A percentile compares a stretch with the other conserved stretches of the same genome.
Evolutionary conservation across 345 rosid species (phyloP).

Genomic region (Linum usitatissimum): DNA sequence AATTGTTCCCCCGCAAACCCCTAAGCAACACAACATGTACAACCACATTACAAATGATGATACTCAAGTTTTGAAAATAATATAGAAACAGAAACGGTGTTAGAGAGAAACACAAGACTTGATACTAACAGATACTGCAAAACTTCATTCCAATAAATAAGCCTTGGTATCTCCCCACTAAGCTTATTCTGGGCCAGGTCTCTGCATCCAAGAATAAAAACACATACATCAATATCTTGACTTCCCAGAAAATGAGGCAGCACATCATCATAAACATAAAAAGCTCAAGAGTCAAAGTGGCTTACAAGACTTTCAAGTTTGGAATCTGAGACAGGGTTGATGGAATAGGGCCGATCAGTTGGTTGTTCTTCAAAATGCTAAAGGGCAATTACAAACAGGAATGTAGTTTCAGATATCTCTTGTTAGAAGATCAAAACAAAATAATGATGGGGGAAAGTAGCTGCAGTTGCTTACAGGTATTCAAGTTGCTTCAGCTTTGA

Average conservation of each 20-base stretch:
- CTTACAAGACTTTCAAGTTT: conserved; percentile 77
- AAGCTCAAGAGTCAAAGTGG: conserved; percentile 1
- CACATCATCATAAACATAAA: background rate
- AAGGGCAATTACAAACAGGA: conserved; percentile 4
- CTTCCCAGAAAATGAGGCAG: background rate
- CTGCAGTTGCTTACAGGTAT: conserved; percentile 40
- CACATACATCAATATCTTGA: background rate
- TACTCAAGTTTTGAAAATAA: background rate
- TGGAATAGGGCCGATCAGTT: conserved; percentile 81
- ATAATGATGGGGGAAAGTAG: background rate
- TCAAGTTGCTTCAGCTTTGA: conserved; percentile 87
- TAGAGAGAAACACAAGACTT: background rate
- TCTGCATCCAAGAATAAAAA: conserved; percentile 29
- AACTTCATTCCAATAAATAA: conserved; percentile 98
- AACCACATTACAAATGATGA: background rate
- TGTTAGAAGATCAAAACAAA: background rate
- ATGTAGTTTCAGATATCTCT: background rate
- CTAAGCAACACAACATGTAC: conserved; percentile 20
- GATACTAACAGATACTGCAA: conserved; percentile 83
- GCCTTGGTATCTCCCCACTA: conserved; percentile 92
- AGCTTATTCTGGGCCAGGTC: conserved; percentile 85
- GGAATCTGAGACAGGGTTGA: conserved; percentile 92
- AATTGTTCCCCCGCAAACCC: conserved; percentile 85
- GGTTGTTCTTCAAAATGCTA: conserved; percentile 78
- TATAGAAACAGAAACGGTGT: background rate